Conservation (phyloP, 1,284 basidiomycete species). For the Moesziomyces sp. region DNA sequence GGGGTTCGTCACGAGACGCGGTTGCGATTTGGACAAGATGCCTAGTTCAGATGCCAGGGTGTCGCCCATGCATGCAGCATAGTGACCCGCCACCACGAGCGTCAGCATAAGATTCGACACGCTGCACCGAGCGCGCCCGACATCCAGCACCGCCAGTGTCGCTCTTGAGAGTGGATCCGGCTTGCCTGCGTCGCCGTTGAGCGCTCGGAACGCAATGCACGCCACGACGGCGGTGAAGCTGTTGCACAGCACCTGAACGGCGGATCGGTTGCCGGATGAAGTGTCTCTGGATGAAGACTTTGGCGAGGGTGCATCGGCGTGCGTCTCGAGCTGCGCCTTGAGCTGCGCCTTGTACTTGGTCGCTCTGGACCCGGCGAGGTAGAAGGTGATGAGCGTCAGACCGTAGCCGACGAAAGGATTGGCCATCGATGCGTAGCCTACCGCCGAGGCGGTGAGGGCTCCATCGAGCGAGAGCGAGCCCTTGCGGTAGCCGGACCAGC, state of each 20-base stretch:
- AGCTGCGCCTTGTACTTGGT: slow-evolving; percentile 76
- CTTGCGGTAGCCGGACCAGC: slow-evolving; percentile 49
- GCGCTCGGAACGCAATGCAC: slow-evolving; percentile 14
- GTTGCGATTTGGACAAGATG: slow-evolving; percentile 48
- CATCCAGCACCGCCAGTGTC: slow-evolving; percentile 1
- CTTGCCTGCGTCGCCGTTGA: not conserved
- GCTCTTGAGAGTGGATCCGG: slow-evolving; percentile 16
- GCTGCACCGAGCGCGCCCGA: not conserved
- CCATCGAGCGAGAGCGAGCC: slow-evolving; percentile 55
- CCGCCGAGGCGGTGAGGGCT: slow-evolving; percentile 43
- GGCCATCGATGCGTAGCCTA: slow-evolving; percentile 59
- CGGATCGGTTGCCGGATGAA: slow-evolving; percentile 45
- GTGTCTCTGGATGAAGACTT: slow-evolving; percentile 15
- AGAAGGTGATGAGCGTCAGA: slow-evolving; percentile 53
- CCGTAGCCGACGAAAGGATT: slow-evolving; percentile 58
- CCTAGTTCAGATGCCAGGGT: slow-evolving; percentile 60
- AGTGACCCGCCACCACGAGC: slow-evolving; percentile 51
- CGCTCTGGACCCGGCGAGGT: slow-evolving; percentile 81
- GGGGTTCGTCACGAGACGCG: slow-evolving; percentile 70
- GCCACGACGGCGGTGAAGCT: slow-evolving; percentile 24
- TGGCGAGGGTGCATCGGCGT: not conserved
- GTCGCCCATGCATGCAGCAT: slow-evolving; percentile 61
- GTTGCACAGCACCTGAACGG: slow-evolving; percentile 58
- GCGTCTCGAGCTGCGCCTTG: slow-evolving; percentile 78
- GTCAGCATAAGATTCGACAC: slow-evolving; percentile 20